Evolutionary conservation across 805 yeast species (phyloP), one percentile per base, ranked within the genome.

Genomic region (Ogataea henricii): DNA sequence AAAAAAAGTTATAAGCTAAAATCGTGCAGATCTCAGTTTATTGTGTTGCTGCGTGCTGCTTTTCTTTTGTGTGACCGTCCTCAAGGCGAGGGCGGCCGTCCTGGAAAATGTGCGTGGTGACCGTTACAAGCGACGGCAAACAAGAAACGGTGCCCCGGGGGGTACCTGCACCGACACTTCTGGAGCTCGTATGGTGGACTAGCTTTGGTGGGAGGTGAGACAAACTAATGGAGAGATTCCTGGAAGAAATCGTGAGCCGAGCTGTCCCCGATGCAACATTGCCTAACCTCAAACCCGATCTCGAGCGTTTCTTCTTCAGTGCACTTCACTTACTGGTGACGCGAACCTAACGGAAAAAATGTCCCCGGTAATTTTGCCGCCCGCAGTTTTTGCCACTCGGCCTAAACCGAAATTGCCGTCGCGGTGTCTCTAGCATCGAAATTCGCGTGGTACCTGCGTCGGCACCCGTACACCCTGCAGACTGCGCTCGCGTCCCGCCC

Each of bases 371-470:
- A 7, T 9, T 13, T 12, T 12, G 13, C 10, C n/a, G 30, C 30
- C 30, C n/a, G 10, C 30, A 12, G 30, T 30, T 27, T 7, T 30
- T 30, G 34, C 34, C 34, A 30, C 34, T 30, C 34, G 34, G 34
- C 18, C 17, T 8, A 30, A 14, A 6, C 34, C 5, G n/a, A 14
- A 30, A 9, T 30, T 9, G 12, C 17, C 18, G 20, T 18, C n/a
- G 32, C 18, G 34, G 18, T 3, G 12, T 29, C 29, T 23, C 27
- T 6, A 25, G 33, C 43, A 10, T 40, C 36, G 23, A 29, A 39
- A 34, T 34, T 17, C 4, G 32, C 33, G 10, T 5, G 17, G 42
- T 39, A 39, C 42, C 42, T 39, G 42, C 42, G 42, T 39, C 33
- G 42, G 33, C 22, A 3, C 42, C 18, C 27, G 13, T 13, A 27